These are phyloP conservation scores for Quercus ilex DNA, from an alignment of 306 rosid genomes.

Conservation along the genomic window DNA sequence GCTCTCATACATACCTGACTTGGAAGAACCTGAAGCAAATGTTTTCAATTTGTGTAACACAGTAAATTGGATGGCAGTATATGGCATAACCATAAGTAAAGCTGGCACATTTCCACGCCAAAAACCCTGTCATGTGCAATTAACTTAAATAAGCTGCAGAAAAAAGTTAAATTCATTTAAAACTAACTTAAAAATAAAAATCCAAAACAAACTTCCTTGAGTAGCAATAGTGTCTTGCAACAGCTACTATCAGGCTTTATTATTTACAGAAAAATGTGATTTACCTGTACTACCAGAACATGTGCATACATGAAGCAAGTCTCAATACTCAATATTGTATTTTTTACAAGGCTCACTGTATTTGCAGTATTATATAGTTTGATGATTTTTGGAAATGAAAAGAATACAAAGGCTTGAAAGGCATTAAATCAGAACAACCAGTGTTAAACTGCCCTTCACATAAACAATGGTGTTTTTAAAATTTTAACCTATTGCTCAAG, in stretches of 20 bases:
- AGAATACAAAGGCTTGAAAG: background rate
- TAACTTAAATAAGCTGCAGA: background rate
- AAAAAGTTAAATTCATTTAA: background rate
- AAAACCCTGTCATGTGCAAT: conserved; percentile 60
- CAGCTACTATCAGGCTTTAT: background rate
- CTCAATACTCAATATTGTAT: background rate
- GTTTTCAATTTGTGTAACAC: conserved; percentile 82
- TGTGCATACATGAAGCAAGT: background rate
- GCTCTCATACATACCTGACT: conserved; percentile 43
- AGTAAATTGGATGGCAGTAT: conserved; percentile 89
- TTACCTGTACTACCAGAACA: background rate
- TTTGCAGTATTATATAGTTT: background rate
- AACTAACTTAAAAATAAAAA: background rate
- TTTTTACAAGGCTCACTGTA: background rate
- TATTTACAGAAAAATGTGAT: background rate
- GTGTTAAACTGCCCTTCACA: background rate
- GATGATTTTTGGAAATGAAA: background rate
- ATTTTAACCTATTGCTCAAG: background rate
- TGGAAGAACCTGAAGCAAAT: conserved; percentile 85
- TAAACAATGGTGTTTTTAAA: background rate
- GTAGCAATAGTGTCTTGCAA: background rate
- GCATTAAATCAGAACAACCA: background rate
- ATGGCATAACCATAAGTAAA: conserved; percentile 97
- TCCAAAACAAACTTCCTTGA: background rate
- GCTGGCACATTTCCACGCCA: conserved; percentile 99